phyloP scores from a whole-genome alignment of 2,329 filamentous ascomycete species.

The Sordariomycetes sp. region DNA sequence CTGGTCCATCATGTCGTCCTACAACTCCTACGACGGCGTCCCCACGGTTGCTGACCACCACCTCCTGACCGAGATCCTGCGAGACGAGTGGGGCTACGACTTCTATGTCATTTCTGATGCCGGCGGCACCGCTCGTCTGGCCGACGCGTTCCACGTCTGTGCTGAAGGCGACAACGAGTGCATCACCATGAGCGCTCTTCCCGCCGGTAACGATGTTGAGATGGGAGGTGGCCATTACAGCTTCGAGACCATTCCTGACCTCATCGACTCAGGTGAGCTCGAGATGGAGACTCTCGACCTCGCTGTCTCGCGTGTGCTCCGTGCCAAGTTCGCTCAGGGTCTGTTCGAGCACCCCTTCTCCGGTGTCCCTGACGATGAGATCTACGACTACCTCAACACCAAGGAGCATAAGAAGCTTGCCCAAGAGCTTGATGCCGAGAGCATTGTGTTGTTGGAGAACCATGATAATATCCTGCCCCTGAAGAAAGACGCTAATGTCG shows the following conservation, averaged over 20 bases:
- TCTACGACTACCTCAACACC: constrained; percentile 52
- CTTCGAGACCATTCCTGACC: constrained; percentile 55
- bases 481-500: constrained; percentile 56
- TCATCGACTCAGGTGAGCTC: constrained; percentile 53
- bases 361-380: constrained; percentile 45
- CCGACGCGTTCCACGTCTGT: constrained; percentile 56
- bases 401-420: constrained; percentile 48
- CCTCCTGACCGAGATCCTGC: constrained; percentile 58
- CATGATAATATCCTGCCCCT: constrained; percentile 42
- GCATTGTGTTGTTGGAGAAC: constrained; percentile 52
- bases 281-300: constrained; percentile 50
- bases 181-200: constrained; percentile 53
- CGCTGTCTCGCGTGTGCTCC: constrained; percentile 56
- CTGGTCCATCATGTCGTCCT: constrained; percentile 64
- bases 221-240: constrained; percentile 72
- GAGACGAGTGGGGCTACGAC: constrained; percentile 65
- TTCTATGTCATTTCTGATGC: constrained; percentile 58
- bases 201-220: constrained; percentile 63
- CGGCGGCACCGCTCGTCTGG: constrained; percentile 61
- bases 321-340: constrained; percentile 60
- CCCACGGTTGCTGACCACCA: constrained; percentile 58
- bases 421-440: constrained; percentile 54
- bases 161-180: constrained; percentile 51
- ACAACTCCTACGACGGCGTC: constrained; percentile 66
- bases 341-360: constrained; percentile 63